Evolutionary conservation across 495 filamentous ascomycete species (phyloP).

Genomic region (Stereocaulon alpinum): DNA sequence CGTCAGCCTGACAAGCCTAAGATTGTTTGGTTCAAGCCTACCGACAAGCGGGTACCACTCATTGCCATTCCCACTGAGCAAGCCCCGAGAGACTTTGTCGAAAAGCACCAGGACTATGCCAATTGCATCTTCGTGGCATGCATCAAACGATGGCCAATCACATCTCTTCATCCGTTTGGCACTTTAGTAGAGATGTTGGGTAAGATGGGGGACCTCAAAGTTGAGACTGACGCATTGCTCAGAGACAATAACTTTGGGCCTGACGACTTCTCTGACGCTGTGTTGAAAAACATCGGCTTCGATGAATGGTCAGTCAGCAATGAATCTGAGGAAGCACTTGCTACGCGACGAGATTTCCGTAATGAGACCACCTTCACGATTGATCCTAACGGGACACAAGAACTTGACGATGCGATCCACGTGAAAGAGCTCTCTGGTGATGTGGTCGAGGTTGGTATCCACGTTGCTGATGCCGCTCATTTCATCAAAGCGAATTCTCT

Average conservation of each 20-base stretch:
- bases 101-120: conserved; percentile 94
- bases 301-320: conserved; percentile 81
- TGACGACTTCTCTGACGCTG: conserved; percentile 95
- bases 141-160: conserved; percentile 99
- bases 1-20: conserved; percentile 94
- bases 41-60: conserved; percentile 93
- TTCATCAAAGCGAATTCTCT: conserved; percentile 95
- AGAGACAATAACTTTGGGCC: conserved; percentile 97
- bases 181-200: conserved; percentile 95
- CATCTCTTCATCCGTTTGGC: conserved; percentile 96
- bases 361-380: conserved; percentile 85
- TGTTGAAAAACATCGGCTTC: conserved; percentile 81
- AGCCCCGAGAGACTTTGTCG: conserved; percentile 93
- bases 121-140: conserved; percentile 97
- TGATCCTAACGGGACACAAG: conserved; percentile 69
- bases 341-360: conserved; percentile 81
- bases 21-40: conserved; percentile 99
- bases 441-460: conserved; percentile 86
- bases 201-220: conserved; percentile 91
- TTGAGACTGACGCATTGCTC: conserved; percentile 93
- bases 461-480: conserved; percentile 91
- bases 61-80: conserved; percentile 98
- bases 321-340: conserved; percentile 66
- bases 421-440: conserved; percentile 72
- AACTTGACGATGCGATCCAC: conserved; percentile 86